Evolutionary conservation across 805 yeast genomes (phyloP).

Genomic region (Deakozyma indianensis): DNA sequence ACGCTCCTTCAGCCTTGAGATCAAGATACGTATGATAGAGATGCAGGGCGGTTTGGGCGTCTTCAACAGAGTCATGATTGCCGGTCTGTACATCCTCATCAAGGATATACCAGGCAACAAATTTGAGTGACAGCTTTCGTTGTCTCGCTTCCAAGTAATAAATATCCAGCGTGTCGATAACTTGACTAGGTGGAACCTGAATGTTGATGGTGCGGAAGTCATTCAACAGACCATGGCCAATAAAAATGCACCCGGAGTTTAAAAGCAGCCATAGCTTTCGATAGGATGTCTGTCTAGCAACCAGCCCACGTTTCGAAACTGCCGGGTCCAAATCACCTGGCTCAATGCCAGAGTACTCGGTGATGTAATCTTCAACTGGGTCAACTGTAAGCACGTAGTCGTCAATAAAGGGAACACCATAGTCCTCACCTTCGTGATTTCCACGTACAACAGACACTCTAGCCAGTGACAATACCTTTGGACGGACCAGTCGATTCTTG

Average conservation of each 20-base stretch:
- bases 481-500: constrained; percentile 49
- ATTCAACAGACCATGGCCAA: constrained; percentile 85
- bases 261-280: constrained; percentile 80
- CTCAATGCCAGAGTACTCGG: constrained; percentile 87
- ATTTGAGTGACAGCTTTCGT: constrained; percentile 70
- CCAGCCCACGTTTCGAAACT: constrained; percentile 52
- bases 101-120: constrained; percentile 67
- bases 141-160: constrained; percentile 58
- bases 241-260: constrained; percentile 80
- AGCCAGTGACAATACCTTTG: constrained; percentile 66
- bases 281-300: constrained; percentile 69
- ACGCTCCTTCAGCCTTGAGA: constrained; percentile 39
- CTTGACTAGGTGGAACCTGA: constrained; percentile 72
- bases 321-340: constrained; percentile 75
- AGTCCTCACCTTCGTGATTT: constrained; percentile 36
- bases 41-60: constrained; percentile 73
- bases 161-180: constrained; percentile 75
- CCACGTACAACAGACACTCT: constrained; percentile 71
- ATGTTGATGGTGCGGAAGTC: constrained; percentile 91
- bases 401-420: constrained; percentile 73
- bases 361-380: constrained; percentile 65
- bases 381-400: constrained; percentile 71
- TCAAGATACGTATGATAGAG: constrained; percentile 62
- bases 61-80: constrained; percentile 95
- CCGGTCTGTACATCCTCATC: constrained; percentile 73